Conservation (phyloP, 305 asterid species). For the Fraxinus platypoda region DNA sequence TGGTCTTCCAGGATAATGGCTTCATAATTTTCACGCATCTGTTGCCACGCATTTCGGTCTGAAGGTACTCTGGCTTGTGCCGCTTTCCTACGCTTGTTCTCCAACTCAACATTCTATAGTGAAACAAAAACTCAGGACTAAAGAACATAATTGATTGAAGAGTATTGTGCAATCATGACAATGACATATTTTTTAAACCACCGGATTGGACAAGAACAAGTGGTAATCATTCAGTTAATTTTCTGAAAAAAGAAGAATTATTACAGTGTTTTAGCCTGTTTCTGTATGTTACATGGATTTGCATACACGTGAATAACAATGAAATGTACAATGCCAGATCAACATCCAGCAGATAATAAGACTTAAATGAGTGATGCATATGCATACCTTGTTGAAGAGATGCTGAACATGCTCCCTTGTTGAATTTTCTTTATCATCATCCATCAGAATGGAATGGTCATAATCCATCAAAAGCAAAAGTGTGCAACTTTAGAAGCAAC, state of each 20-base stretch:
- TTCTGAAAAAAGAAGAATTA: neutral
- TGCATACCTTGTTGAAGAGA: conserved; percentile 73
- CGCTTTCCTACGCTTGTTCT: conserved; percentile 76
- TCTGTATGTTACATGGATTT: neutral
- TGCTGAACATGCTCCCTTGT: conserved; percentile 64
- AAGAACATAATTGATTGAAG: neutral
- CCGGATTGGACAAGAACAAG: neutral
- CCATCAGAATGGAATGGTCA: conserved; percentile 72
- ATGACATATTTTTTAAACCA: neutral
- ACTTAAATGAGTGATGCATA: neutral
- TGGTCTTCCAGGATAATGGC: conserved; percentile 92
- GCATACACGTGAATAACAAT: neutral
- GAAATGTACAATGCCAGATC: neutral
- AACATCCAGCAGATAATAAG: neutral
- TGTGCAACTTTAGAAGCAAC: conserved; percentile 16
- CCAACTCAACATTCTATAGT: conserved; percentile 82
- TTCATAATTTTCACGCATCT: conserved; percentile 93
- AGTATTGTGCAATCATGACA: neutral
- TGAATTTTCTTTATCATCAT: conserved; percentile 46
- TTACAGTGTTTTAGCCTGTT: neutral
- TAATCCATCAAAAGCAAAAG: conserved; percentile 50
- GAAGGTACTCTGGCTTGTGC: conserved; percentile 88
- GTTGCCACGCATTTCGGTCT: conserved; percentile 93
- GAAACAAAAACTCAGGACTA: conserved; percentile 1
- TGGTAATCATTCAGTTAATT: neutral